Percentiles rank a stretch among this genome's conserved stretches.
Evolutionary conservation across 805 yeast genomes (phyloP).

Genomic region (Lipomyces kockii): DNA sequence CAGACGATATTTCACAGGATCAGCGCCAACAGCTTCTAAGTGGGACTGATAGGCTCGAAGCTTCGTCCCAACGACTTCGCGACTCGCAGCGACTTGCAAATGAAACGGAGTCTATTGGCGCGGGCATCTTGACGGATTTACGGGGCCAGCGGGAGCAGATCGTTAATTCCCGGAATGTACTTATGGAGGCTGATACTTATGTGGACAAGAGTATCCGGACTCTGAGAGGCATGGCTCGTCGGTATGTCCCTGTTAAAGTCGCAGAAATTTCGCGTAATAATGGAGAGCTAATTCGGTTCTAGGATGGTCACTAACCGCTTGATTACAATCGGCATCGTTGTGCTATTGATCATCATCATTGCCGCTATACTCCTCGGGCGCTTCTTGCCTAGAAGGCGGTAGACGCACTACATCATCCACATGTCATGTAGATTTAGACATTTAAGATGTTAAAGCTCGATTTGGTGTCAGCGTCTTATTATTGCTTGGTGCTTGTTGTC

Average conservation of each 20-base stretch:
- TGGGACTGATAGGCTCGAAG: constrained; percentile 78
- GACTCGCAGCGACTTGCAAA: constrained; percentile 89
- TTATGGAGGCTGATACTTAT: constrained; percentile 87
- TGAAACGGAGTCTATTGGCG: constrained; percentile 91
- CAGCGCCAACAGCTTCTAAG: constrained; percentile 83
- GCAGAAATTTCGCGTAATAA: background rate
- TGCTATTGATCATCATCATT: constrained; percentile 29
- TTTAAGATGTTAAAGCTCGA: background rate
- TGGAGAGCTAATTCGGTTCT: constrained; percentile 1
- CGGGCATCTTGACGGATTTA: constrained; percentile 83
- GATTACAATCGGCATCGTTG: constrained; percentile 34
- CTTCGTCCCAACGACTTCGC: constrained; percentile 78
- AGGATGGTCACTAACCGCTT: constrained; percentile 34
- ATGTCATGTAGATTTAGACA: background rate
- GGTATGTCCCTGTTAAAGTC: constrained; percentile 30
- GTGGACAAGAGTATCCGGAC: constrained; percentile 90
- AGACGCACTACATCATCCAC: constrained; percentile 2
- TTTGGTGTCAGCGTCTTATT: background rate
- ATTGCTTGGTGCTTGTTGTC: background rate
- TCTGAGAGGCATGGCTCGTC: constrained; percentile 84
- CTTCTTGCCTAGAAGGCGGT: constrained; percentile 29
- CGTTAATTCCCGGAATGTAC: constrained; percentile 71
- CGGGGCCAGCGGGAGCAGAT: constrained; percentile 94
- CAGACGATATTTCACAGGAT: constrained; percentile 52
- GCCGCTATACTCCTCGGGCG: constrained; percentile 33